Percentiles rank a stretch among this genome's conserved stretches.
These are phyloP conservation scores for Fusarium nurragi DNA, from an alignment of 2,329 filamentous ascomycete species.

Conservation along the genomic window DNA sequence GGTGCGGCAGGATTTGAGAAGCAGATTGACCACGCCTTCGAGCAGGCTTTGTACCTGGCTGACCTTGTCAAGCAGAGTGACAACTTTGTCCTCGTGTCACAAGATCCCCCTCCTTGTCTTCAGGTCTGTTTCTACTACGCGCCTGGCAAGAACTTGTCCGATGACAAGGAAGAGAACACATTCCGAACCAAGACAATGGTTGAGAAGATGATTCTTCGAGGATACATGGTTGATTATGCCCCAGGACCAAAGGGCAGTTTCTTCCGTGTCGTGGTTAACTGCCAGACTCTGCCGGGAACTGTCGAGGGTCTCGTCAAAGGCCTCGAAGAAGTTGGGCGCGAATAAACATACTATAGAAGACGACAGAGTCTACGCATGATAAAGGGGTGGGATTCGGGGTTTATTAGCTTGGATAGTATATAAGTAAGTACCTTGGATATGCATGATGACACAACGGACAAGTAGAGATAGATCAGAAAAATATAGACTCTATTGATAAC, in stretches of 20 bases:
- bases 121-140: conserved; percentile 96
- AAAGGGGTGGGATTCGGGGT: not conserved
- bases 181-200: conserved; percentile 60
- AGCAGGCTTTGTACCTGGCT: conserved; percentile 75
- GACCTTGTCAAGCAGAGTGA: conserved; percentile 61
- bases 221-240: conserved; percentile 71
- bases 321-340: conserved; percentile 58
- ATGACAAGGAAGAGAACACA: conserved; percentile 58
- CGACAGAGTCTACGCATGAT: not conserved
- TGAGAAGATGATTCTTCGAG: conserved; percentile 57
- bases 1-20: conserved; percentile 76
- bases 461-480: not conserved
- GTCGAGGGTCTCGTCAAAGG: conserved; percentile 64
- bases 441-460: not conserved
- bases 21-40: conserved; percentile 78
- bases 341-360: conserved; percentile 9
- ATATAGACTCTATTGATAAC: not conserved
- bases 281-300: conserved; percentile 62
- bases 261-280: conserved; percentile 68
- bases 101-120: conserved; percentile 83
- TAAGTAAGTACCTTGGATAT: not conserved
- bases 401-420: not conserved
- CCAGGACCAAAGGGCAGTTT: conserved; percentile 65
- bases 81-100: conserved; percentile 76
- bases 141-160: conserved; percentile 59